A percentile compares a stretch with the other conserved stretches of the same genome.
Evolutionary conservation across 2,329 filamentous ascomycete genomes (phyloP).

Genomic region (Ophiocordyceps camponoti-floridani): DNA sequence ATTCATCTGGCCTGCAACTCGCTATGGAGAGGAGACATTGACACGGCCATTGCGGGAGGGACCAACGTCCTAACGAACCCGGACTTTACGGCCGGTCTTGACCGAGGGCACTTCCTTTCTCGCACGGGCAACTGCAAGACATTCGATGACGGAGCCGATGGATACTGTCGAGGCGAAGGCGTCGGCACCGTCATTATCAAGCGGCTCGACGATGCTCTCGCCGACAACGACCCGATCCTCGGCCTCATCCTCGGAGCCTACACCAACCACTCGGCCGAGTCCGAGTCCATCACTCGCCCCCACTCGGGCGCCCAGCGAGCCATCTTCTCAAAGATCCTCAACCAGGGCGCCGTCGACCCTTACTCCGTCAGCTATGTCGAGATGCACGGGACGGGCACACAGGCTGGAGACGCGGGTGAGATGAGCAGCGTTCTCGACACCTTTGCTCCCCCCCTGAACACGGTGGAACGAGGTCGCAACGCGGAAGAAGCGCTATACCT

Average conservation of each 20-base stretch:
- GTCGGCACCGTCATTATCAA: conserved; percentile 63
- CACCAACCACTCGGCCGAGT: conserved; percentile 40
- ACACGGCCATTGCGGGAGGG: conserved; percentile 66
- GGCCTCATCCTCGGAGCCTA: conserved; percentile 57
- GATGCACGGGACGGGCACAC: conserved; percentile 83
- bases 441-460: conserved; percentile 41
- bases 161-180: conserved; percentile 66
- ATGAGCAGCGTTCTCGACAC: conserved; percentile 56
- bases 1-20: conserved; percentile 55
- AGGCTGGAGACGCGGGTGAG: conserved; percentile 70
- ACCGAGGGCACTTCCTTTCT: conserved; percentile 61
- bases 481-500: conserved; percentile 36
- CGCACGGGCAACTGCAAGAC: conserved; percentile 40
- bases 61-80: conserved; percentile 48
- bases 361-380: conserved; percentile 69
- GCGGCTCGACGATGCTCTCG: conserved; percentile 58
- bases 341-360: conserved; percentile 47
- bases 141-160: conserved; percentile 64
- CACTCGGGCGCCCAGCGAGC: conserved; percentile 60
- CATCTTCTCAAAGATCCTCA: conserved; percentile 39
- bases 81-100: conserved; percentile 60
- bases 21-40: conserved; percentile 52
- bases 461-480: conserved; percentile 14
- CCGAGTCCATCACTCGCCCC: conserved; percentile 70
- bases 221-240: conserved; percentile 61